Evolutionary conservation across 2,329 filamentous ascomycete species (phyloP).

Genomic region (Diaporthe eres): DNA sequence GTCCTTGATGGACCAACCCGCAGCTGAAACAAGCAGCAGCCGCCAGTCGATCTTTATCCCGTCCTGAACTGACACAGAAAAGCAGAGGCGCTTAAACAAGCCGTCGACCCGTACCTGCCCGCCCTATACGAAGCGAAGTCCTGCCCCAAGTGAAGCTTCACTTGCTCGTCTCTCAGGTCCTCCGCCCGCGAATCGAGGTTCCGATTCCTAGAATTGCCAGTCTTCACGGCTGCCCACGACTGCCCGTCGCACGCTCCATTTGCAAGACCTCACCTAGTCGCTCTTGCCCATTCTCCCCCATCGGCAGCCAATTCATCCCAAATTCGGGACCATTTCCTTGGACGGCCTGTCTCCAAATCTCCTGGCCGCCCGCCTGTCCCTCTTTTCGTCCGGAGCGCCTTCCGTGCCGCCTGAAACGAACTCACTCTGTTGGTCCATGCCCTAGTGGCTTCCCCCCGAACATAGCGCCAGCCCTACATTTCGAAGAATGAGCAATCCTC

Average conservation of each 20-base stretch:
- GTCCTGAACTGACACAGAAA: slow-evolving; percentile 28
- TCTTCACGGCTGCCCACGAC: not conserved
- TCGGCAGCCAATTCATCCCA: slow-evolving; percentile 30
- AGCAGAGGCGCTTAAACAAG: slow-evolving; percentile 14
- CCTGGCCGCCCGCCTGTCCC: not conserved
- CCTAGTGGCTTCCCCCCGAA: slow-evolving; percentile 43
- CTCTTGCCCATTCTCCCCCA: slow-evolving; percentile 11
- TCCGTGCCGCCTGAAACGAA: slow-evolving; percentile 45
- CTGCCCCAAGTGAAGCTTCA: slow-evolving; percentile 7
- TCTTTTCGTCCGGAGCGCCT: slow-evolving; percentile 25
- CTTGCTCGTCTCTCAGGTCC: not conserved
- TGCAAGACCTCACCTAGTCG: slow-evolving; percentile 12
- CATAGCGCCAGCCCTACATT: slow-evolving; percentile 10
- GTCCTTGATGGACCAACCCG: not conserved
- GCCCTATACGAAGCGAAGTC: slow-evolving; percentile 4
- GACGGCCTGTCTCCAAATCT: slow-evolving; percentile 16
- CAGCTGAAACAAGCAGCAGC: slow-evolving; percentile 30
- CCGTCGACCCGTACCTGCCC: slow-evolving; percentile 15
- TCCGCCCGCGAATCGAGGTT: not conserved
- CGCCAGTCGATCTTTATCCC: slow-evolving; percentile 24
- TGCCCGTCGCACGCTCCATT: not conserved
- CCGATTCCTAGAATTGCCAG: not conserved
- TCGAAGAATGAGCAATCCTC: slow-evolving; percentile 53
- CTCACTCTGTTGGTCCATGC: slow-evolving; percentile 19
- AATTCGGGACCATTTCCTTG: slow-evolving; percentile 9